Conservation (phyloP, 2,329 filamentous ascomycete genomes). For the Aspergillus oerlinghausenensis region DNA sequence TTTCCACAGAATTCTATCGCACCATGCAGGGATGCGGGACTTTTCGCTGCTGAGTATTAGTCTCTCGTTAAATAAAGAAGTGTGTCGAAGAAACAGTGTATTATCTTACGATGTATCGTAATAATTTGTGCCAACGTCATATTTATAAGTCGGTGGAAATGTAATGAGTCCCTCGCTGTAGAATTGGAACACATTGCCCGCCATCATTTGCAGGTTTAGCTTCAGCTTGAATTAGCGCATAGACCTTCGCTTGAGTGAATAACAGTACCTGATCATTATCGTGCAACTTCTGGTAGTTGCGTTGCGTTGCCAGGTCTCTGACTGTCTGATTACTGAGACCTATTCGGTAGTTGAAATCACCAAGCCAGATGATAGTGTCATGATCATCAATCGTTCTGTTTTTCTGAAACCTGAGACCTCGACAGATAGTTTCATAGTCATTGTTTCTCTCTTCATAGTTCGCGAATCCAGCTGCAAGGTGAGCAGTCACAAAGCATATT, state of each 20-base stretch:
- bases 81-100: not conserved
- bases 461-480: slow-evolving; percentile 90
- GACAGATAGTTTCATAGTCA: slow-evolving; percentile 84
- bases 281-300: slow-evolving; percentile 74
- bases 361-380: slow-evolving; percentile 86
- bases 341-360: slow-evolving; percentile 98
- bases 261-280: slow-evolving; percentile 77
- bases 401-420: slow-evolving; percentile 83
- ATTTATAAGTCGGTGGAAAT: slow-evolving; percentile 95
- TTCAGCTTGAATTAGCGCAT: slow-evolving; percentile 29
- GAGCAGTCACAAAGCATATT: slow-evolving; percentile 92
- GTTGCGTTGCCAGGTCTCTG: slow-evolving; percentile 65
- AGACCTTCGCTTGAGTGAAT: not conserved
- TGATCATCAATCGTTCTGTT: slow-evolving; percentile 91
- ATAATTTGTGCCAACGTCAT: slow-evolving; percentile 77
- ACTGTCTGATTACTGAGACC: slow-evolving; percentile 75
- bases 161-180: slow-evolving; percentile 86
- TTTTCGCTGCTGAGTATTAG: slow-evolving; percentile 66
- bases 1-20: slow-evolving; percentile 85
- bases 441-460: slow-evolving; percentile 96
- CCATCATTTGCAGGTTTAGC: slow-evolving; percentile 95
- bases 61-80: not conserved
- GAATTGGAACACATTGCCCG: slow-evolving; percentile 80
- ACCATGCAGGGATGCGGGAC: slow-evolving; percentile 92
- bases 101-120: slow-evolving; percentile 80